A percentile compares a stretch with the other conserved stretches of the same genome.
phyloP scores from a whole-genome alignment of 1,139 yeast species.

The Suzukiozyma palmioleophila region DNA sequence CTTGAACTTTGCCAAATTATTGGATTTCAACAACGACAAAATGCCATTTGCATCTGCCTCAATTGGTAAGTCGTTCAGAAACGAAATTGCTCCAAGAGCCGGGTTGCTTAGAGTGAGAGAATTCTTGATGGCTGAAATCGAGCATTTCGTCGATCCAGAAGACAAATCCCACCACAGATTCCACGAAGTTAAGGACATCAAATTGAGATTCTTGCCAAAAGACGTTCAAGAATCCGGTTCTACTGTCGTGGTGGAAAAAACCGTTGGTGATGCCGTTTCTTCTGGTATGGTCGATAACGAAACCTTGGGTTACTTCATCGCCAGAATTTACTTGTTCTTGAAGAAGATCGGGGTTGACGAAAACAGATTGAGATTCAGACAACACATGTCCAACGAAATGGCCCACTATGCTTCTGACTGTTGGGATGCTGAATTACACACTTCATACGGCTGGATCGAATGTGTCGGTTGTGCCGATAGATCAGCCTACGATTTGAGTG shows the following conservation, averaged over 20 bases:
- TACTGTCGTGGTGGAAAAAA: constrained; percentile 56
- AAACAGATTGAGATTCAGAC: constrained; percentile 87
- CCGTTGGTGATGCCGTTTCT: constrained; percentile 87
- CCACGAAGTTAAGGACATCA: constrained; percentile 66
- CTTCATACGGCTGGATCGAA: constrained; percentile 98
- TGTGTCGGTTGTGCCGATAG: constrained; percentile 99
- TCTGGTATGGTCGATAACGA: constrained; percentile 91
- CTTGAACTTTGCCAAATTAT: constrained; percentile 86
- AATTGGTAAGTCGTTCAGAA: constrained; percentile 97
- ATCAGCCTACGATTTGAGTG: constrained; percentile 95
- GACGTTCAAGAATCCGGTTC: constrained; percentile 83
- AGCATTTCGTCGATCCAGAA: constrained; percentile 93
- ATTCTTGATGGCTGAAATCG: constrained; percentile 98
- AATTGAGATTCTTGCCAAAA: constrained; percentile 77
- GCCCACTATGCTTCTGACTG: constrained; percentile 99
- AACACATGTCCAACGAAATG: constrained; percentile 98
- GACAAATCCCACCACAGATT: constrained; percentile 82
- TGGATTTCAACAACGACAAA: constrained; percentile 91
- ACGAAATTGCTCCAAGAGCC: constrained; percentile 97
- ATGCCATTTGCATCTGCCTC: constrained; percentile 99
- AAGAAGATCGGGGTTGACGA: constrained; percentile 87
- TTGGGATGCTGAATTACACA: constrained; percentile 98
- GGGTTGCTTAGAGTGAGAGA: constrained; percentile 98
- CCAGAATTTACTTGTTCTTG: constrained; percentile 84
- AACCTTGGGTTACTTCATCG: constrained; percentile 95